Conservation (phyloP, 1,284 basidiomycete genomes). For the Wallemia hederae region DNA sequence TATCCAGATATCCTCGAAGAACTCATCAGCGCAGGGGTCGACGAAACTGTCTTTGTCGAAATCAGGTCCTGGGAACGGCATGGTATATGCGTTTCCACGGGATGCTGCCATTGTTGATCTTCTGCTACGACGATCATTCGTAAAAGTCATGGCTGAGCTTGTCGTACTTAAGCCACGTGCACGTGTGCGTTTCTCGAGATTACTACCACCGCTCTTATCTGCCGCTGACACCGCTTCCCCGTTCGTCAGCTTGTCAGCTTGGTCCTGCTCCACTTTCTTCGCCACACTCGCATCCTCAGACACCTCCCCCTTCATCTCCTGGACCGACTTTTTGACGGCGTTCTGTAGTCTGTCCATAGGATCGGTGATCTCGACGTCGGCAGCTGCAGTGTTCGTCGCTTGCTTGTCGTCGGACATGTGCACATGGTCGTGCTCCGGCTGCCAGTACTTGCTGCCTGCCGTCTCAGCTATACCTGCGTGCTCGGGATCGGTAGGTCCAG, state of each 20-base stretch:
- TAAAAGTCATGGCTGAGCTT: background rate
- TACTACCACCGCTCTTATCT: background rate
- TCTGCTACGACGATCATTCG: background rate
- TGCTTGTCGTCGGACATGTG: constrained; percentile 12
- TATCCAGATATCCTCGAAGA: constrained; percentile 71
- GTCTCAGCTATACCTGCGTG: background rate
- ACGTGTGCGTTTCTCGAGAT: background rate
- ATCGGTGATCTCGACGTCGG: background rate
- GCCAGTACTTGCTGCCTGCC: constrained; percentile 33
- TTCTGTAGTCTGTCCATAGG: background rate
- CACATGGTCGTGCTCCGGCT: constrained; percentile 44
- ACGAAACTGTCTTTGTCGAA: constrained; percentile 51
- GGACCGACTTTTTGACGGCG: background rate
- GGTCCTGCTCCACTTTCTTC: background rate
- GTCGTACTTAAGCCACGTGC: background rate
- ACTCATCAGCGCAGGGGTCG: constrained; percentile 54
- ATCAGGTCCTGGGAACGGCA: constrained; percentile 34
- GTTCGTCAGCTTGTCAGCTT: background rate
- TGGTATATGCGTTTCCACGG: constrained; percentile 19
- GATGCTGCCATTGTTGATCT: background rate
- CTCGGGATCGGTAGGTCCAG: background rate
- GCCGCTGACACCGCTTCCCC: background rate
- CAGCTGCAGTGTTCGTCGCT: background rate
- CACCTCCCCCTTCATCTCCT: background rate
- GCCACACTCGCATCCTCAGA: background rate